Percentiles rank a stretch among this genome's conserved stretches.
These are phyloP conservation scores for Thelephora ganbajun DNA, from an alignment of 768 basidiomycete genomes.

Conservation along the genomic window DNA sequence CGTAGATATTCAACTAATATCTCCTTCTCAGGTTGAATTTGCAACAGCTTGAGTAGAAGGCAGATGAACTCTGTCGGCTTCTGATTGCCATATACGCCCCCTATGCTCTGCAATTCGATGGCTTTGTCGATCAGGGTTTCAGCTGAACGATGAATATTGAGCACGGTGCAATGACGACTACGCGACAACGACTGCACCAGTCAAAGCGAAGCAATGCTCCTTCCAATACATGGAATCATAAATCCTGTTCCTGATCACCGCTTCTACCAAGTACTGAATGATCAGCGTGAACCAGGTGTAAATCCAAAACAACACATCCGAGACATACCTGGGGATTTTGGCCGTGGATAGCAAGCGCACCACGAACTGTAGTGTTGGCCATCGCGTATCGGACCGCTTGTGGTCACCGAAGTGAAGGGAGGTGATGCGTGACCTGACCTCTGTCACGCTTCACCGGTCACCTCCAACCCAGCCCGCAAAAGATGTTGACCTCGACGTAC, in stretches of 20 bases:
- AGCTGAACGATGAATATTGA: slow-evolving; percentile 30
- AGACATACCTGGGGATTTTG: slow-evolving; percentile 82
- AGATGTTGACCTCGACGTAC: not conserved
- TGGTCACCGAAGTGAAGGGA: not conserved
- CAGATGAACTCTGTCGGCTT: slow-evolving; percentile 90
- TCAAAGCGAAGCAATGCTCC: slow-evolving; percentile 96
- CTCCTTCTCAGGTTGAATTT: slow-evolving; percentile 96
- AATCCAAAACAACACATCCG: not conserved
- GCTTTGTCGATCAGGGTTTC: slow-evolving; percentile 91
- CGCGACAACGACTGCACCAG: slow-evolving; percentile 32
- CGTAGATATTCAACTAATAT: slow-evolving; percentile 89
- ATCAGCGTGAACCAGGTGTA: slow-evolving; percentile 13
- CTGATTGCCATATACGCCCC: slow-evolving; percentile 93
- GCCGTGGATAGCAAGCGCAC: slow-evolving; percentile 85
- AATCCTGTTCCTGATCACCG: slow-evolving; percentile 88
- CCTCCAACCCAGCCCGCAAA: not conserved
- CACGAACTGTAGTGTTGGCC: slow-evolving; percentile 87
- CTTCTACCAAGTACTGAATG: slow-evolving; percentile 81
- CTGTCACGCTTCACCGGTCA: not conserved
- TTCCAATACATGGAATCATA: slow-evolving; percentile 96
- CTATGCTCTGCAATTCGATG: slow-evolving; percentile 66
- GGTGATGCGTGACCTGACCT: not conserved
- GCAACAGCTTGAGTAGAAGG: slow-evolving; percentile 83
- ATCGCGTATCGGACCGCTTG: slow-evolving; percentile 24
- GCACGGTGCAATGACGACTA: slow-evolving; percentile 1